Evolutionary conservation across 192 early-diverging fungal species (phyloP).

Genomic region (Chytriomyces confervae): DNA sequence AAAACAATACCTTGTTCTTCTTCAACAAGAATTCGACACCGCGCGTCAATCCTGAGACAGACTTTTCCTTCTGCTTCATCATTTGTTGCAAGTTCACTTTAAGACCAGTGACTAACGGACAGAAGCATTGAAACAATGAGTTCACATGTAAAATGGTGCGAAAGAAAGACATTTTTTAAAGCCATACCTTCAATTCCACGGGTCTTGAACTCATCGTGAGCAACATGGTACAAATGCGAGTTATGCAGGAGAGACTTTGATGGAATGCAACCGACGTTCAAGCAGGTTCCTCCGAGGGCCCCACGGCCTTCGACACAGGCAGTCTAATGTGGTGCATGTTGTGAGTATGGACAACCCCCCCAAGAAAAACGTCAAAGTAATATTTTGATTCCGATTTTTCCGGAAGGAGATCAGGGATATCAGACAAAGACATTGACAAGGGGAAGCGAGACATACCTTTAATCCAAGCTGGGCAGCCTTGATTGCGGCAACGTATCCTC

Average conservation of each 20-base stretch:
- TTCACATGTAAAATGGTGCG: not conserved
- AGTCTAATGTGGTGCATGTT: conserved; percentile 60
- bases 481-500: conserved; percentile 98
- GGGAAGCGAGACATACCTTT: conserved; percentile 72
- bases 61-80: conserved; percentile 90
- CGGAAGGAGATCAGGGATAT: conserved; percentile 3
- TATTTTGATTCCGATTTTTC: not conserved
- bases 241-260: conserved; percentile 99
- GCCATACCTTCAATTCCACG: conserved; percentile 88
- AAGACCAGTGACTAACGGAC: conserved; percentile 47
- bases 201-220: conserved; percentile 87
- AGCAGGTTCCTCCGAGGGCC: conserved; percentile 94
- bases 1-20: conserved; percentile 86
- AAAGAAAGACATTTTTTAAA: not conserved
- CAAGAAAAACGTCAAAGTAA: too few relatives aligned
- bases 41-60: conserved; percentile 84
- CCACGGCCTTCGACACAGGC: conserved; percentile 97
- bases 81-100: conserved; percentile 85
- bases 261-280: conserved; percentile 99
- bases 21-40: conserved; percentile 96
- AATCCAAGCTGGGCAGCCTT: conserved; percentile 97
- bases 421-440: not conserved
- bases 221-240: conserved; percentile 95
- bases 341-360: too few relatives aligned
- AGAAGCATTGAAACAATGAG: not conserved